A percentile compares a stretch with the other conserved stretches of the same genome.
These are phyloP conservation scores for Aristolochia californica DNA, from an alignment of 164 flowering plant genomes.

Conservation along the genomic window DNA sequence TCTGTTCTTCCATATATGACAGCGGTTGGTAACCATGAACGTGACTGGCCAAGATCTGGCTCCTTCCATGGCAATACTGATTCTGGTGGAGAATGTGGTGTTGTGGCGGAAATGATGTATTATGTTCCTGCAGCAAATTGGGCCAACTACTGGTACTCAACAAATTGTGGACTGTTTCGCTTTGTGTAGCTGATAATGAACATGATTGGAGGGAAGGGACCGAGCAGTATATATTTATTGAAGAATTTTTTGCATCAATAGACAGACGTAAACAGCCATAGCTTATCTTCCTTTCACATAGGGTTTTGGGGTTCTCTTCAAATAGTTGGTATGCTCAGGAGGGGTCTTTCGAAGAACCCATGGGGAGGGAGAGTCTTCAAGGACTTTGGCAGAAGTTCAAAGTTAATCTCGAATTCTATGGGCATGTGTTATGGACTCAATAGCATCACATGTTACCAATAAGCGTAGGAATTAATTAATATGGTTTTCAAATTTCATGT, in stretches of 20 bases:
- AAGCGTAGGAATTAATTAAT: no score
- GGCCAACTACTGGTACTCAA: conserved; percentile 46
- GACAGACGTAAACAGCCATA: conserved; percentile 91
- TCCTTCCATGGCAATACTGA: conserved; percentile 28
- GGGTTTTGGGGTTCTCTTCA: no score
- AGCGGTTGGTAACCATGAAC: conserved; percentile 30
- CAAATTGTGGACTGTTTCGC: conserved; percentile 93
- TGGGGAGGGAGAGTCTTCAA: conserved; percentile 88
- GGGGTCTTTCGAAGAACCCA: conserved; percentile 87
- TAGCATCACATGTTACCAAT: no score
- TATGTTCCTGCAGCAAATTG: conserved; percentile 38
- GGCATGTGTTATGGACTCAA: no score
- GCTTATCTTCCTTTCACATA: no score
- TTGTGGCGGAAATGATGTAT: conserved; percentile 29
- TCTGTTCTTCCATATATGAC: no score
- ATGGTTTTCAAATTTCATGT: no score
- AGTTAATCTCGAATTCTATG: conserved; percentile 78
- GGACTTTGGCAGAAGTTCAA: conserved; percentile 91
- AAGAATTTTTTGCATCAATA: conserved; percentile 68
- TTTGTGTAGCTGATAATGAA: conserved; percentile 99
- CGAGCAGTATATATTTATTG: conserved; percentile 78
- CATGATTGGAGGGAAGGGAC: conserved; percentile 91
- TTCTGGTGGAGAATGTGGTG: conserved; percentile 48
- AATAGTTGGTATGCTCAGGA: no score
- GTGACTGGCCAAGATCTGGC: conserved; percentile 39